A percentile compares a stretch with the other conserved stretches of the same genome.
phyloP scores from a whole-genome alignment of 768 basidiomycete genomes.

The Podaxis sp. region DNA sequence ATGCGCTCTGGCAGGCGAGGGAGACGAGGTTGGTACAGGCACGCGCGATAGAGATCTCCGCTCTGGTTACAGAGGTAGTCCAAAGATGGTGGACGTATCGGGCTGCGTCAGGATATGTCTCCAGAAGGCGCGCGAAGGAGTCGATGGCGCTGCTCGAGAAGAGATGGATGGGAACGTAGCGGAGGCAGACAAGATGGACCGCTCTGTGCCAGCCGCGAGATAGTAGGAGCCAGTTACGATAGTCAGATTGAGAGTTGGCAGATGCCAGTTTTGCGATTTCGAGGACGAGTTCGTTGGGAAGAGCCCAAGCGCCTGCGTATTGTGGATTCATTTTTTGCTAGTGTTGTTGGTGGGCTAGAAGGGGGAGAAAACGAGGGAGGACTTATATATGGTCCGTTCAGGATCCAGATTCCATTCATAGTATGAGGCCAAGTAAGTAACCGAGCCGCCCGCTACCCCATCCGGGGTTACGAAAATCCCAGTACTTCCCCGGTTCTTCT shows the following conservation, averaged over 20 bases:
- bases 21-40: conserved; percentile 10
- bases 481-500: background rate
- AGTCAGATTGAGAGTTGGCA: conserved; percentile 6
- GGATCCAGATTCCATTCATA: background rate
- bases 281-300: conserved; percentile 11
- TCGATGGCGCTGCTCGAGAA: conserved; percentile 2
- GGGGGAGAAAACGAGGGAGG: too few species aligned
- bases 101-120: background rate
- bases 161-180: conserved; percentile 9
- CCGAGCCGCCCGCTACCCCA: conserved; percentile 1
- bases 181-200: conserved; percentile 5
- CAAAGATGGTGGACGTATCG: conserved; percentile 8
- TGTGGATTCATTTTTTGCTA: background rate
- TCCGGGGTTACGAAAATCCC: conserved; percentile 4
- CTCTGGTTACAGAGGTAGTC: conserved; percentile 2
- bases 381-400: conserved; percentile 3
- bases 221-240: conserved; percentile 6
- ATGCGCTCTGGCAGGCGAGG: conserved; percentile 3
- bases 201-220: conserved; percentile 4
- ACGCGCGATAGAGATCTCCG: conserved; percentile 4
- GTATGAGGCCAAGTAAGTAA: background rate
- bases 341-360: background rate
- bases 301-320: conserved; percentile 4
- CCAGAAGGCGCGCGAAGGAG: background rate
- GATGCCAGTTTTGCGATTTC: conserved; percentile 6